Percentiles rank a stretch among this genome's conserved stretches.
phyloP scores from a whole-genome alignment of 345 rosid genomes.

The Rubroshorea leprosula region DNA sequence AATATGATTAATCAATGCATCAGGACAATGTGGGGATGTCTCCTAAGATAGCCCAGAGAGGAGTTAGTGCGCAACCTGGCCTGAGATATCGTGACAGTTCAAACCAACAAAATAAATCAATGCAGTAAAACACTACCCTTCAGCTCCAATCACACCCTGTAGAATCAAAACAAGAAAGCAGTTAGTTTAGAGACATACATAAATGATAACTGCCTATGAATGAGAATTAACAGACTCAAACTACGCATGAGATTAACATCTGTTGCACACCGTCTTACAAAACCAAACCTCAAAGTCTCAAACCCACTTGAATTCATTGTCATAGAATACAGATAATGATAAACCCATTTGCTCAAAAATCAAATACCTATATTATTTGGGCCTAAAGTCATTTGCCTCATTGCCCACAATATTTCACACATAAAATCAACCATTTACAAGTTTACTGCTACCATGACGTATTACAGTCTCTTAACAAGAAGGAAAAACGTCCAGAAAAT shows the following conservation, averaged over 20 bases:
- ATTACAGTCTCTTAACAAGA: constrained; percentile 5
- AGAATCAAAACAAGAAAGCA: constrained; percentile 18
- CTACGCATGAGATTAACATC: constrained; percentile 22
- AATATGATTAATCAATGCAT: too few species aligned
- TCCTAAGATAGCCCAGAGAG: too few species aligned
- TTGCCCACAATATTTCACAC: neutral
- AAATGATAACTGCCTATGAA: constrained; percentile 11
- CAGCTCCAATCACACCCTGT: constrained; percentile 46
- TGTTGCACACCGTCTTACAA: too few species aligned
- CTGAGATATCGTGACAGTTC: too few species aligned
- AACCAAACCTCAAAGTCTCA: too few species aligned
- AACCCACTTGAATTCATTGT: constrained; percentile 17
- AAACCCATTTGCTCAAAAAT: neutral
- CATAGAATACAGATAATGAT: neutral
- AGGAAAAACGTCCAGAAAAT: neutral
- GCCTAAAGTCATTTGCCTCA: neutral
- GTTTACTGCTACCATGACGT: too few species aligned
- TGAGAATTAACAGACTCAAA: constrained; percentile 21
- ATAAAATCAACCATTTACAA: neutral
- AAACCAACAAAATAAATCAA: neutral
- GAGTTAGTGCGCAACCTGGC: too few species aligned
- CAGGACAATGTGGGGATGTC: too few species aligned
- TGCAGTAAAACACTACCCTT: constrained; percentile 45
- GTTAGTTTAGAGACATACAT: constrained; percentile 20
- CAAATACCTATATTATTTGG: neutral